These are phyloP conservation scores for Suhomyces taliae DNA, from an alignment of 1,139 yeast genomes.

Conservation along the genomic window DNA sequence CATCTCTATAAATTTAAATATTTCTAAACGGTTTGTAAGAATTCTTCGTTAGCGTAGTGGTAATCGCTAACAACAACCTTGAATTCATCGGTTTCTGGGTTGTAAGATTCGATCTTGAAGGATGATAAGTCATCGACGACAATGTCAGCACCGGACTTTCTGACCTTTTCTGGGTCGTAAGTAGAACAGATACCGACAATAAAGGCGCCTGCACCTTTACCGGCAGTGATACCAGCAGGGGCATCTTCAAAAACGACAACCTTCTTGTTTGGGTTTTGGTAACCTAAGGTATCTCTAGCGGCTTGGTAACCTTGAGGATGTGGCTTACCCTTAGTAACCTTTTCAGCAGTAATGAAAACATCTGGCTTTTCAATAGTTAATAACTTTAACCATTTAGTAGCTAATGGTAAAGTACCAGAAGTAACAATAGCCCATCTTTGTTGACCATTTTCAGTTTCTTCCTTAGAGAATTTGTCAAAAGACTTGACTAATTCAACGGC, in stretches of 20 bases:
- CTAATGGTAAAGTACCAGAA: slow-evolving; percentile 75
- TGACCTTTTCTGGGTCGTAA: slow-evolving; percentile 65
- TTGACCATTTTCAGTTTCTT: slow-evolving; percentile 41
- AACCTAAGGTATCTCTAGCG: slow-evolving; percentile 62
- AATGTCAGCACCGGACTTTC: slow-evolving; percentile 76
- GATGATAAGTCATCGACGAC: slow-evolving; percentile 70
- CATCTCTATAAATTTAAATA: slow-evolving; percentile 10
- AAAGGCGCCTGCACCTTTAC: slow-evolving; percentile 80
- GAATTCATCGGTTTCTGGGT: slow-evolving; percentile 47
- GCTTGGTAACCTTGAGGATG: slow-evolving; percentile 77
- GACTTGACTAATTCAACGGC: slow-evolving; percentile 62
- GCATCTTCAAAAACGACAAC: slow-evolving; percentile 85
- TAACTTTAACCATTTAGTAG: slow-evolving; percentile 74
- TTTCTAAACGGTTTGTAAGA: slow-evolving; percentile 29
- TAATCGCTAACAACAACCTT: slow-evolving; percentile 45
- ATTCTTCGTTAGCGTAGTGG: slow-evolving; percentile 49
- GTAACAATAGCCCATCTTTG: slow-evolving; percentile 83
- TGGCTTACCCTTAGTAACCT: slow-evolving; percentile 77
- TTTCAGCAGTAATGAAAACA: slow-evolving; percentile 77
- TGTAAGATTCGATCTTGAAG: slow-evolving; percentile 44
- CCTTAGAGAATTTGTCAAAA: slow-evolving; percentile 44
- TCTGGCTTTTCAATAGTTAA: slow-evolving; percentile 64
- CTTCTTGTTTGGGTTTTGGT: slow-evolving; percentile 43
- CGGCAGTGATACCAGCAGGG: slow-evolving; percentile 84
- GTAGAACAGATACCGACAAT: slow-evolving; percentile 84